Conservation (phyloP, 495 filamentous ascomycete genomes). For the Aeminium ludgeri region DNA sequence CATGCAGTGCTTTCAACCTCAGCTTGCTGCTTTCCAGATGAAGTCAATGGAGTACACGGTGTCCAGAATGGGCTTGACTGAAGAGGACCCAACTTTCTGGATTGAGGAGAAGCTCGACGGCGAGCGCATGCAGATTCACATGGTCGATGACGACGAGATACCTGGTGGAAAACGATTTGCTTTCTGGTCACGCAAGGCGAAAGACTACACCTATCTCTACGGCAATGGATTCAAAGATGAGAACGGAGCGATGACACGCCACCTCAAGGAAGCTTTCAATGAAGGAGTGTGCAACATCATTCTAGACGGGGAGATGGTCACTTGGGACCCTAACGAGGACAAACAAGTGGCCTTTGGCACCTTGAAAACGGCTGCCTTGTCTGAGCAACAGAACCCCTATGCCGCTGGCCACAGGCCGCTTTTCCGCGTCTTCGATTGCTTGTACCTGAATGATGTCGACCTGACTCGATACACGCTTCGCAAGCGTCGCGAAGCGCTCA, state of each 20-base stretch:
- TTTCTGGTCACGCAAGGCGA: conserved; percentile 94
- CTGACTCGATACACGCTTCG: conserved; percentile 69
- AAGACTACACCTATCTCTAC: conserved; percentile 93
- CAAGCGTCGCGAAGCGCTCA: conserved; percentile 63
- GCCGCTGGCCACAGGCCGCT: conserved; percentile 55
- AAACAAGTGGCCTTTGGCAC: conserved; percentile 80
- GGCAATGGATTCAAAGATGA: conserved; percentile 61
- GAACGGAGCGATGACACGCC: conserved; percentile 59
- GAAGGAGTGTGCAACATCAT: conserved; percentile 70
- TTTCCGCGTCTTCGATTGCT: conserved; percentile 74
- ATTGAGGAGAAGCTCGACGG: conserved; percentile 97
- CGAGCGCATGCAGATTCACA: conserved; percentile 93
- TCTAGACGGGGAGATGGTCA: conserved; percentile 95
- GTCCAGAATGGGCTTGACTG: conserved; percentile 46
- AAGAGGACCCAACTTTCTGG: conserved; percentile 68
- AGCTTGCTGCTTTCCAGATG: conserved; percentile 91
- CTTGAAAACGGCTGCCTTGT: conserved; percentile 77
- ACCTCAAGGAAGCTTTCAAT: conserved; percentile 63
- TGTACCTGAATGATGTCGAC: conserved; percentile 66
- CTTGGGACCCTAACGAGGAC: conserved; percentile 83
- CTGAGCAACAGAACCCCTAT: conserved; percentile 63
- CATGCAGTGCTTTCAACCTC: conserved; percentile 96
- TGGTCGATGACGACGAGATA: conserved; percentile 50
- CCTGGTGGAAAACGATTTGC: conserved; percentile 58
- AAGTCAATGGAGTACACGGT: conserved; percentile 73